Evolutionary conservation across 495 filamentous ascomycete genomes (phyloP), one percentile per base, ranked within the genome.

Genomic region (Pseudomonodictys pantanalensis): DNA sequence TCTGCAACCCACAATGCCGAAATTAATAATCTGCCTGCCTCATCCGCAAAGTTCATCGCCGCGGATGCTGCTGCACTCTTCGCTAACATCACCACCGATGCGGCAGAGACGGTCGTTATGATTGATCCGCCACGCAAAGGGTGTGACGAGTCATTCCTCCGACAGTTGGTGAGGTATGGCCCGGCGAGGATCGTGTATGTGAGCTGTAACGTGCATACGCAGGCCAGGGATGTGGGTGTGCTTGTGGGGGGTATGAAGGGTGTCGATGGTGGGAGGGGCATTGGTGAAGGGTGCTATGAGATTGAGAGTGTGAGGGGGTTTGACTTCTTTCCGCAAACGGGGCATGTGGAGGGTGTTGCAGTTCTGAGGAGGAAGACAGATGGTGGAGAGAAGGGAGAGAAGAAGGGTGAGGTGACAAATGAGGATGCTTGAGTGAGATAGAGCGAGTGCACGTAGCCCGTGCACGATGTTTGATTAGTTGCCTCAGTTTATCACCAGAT

Each of bases 321-420:
- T 69, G 93, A 98, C 68, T 98, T 98, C 76, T 98, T 98, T 73
- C 93, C 93, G 43, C 93, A 97, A 79, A 97, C 93, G 23, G 85
- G 90, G 5, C 93, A 98, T 79, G 93, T 97, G 0, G 93, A 98
- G 72, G 89, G 93, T 39, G 91, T 97, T 53, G 93, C 89, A 30
- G 83, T 97, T 25, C 72, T 97, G 57, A 68, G 58, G 56, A 56
- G 60, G 52, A 68, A 68, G 60, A 49, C 10, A 17, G 55, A 26
- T 10, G 25, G 39, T 25, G 33, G 17, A 17, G 26, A 29, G 2
- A 30, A 17, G 17, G 29, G 17, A 33, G 29, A 29, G 58, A n/a
- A n/a, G n/a, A n/a, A n/a, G n/a, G n/a, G n/a, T n/a, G n/a, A n/a
- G n/a, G n/a, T n/a, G n/a, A n/a, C n/a, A n/a, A n/a, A n/a, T n/a